Percentiles rank a stretch among this genome's conserved stretches.
Evolutionary conservation across 2,329 filamentous ascomycete species (phyloP).

Genomic region (Fusarium nanum): DNA sequence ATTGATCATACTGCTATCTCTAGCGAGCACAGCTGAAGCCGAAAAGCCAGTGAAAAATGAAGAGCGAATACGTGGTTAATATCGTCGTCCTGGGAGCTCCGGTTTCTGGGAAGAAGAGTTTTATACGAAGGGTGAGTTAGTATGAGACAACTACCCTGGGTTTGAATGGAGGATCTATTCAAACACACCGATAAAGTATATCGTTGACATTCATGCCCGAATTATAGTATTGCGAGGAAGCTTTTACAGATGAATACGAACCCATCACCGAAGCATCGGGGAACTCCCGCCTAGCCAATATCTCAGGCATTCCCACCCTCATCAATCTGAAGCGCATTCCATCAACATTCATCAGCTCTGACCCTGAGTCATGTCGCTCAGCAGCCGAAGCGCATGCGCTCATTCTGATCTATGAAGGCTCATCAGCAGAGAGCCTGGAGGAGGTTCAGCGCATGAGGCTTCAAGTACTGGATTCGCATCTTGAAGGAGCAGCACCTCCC

Average conservation of each 20-base stretch:
- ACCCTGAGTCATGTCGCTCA: slow-evolving; percentile 14
- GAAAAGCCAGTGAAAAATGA: slow-evolving; percentile 4
- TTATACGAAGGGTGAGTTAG: slow-evolving; percentile 37
- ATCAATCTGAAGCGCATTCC: slow-evolving; percentile 34
- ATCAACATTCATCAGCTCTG: slow-evolving; percentile 23
- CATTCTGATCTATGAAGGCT: slow-evolving; percentile 33
- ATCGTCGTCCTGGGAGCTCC: slow-evolving; percentile 35
- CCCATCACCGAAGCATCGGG: slow-evolving; percentile 31
- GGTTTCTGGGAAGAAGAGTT: slow-evolving; percentile 34
- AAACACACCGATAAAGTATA: not conserved
- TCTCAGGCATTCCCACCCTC: slow-evolving; percentile 19
- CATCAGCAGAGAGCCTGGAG: slow-evolving; percentile 16
- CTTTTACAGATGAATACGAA: slow-evolving; percentile 35
- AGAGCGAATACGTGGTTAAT: slow-evolving; percentile 21
- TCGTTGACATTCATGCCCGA: not conserved
- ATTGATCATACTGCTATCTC: not conserved
- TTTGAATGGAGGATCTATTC: not conserved
- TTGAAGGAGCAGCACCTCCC: slow-evolving; percentile 13
- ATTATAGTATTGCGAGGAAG: slow-evolving; percentile 29
- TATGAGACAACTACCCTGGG: not conserved
- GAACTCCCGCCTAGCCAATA: slow-evolving; percentile 26
- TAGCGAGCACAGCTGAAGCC: not conserved
- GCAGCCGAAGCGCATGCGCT: slow-evolving; percentile 31
- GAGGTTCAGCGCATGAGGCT: slow-evolving; percentile 28
- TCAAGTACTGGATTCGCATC: slow-evolving; percentile 13